A percentile compares a stretch with the other conserved stretches of the same genome.
Evolutionary conservation across 208 protist genomes (phyloP).

Genomic region (Acanthamoeba sp.): DNA sequence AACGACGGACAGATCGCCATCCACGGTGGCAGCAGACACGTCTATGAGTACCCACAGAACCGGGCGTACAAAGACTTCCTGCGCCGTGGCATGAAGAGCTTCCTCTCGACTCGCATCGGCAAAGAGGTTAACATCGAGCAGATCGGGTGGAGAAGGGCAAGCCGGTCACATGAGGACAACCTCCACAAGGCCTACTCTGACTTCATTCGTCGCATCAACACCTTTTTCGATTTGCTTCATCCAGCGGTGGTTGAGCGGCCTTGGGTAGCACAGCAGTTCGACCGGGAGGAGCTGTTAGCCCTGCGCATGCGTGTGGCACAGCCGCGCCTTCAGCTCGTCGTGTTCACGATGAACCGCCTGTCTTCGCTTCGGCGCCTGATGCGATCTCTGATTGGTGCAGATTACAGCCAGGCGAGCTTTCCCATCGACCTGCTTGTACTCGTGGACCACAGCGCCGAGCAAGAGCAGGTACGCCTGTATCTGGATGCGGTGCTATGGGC

Average conservation of each 20-base stretch:
- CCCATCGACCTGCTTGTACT: not conserved
- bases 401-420: not conserved
- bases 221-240: not conserved
- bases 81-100: not conserved
- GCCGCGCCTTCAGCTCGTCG: not conserved
- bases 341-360: not conserved
- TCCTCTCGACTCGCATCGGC: not conserved
- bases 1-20: not conserved
- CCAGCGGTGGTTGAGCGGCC: not conserved
- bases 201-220: not conserved
- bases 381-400: not conserved
- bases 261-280: not conserved
- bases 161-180: not conserved
- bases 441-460: not conserved
- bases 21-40: not conserved
- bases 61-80: not conserved
- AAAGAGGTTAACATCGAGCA: not conserved
- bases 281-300: not conserved
- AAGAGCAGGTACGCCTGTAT: not conserved
- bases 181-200: not conserved
- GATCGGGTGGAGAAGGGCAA: not conserved
- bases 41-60: slow-evolving; percentile 38
- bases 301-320: not conserved
- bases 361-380: not conserved
- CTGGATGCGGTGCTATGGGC: not conserved